Conservation (phyloP, 1,139 yeast species). For the Lodderomyces beijingensis region DNA sequence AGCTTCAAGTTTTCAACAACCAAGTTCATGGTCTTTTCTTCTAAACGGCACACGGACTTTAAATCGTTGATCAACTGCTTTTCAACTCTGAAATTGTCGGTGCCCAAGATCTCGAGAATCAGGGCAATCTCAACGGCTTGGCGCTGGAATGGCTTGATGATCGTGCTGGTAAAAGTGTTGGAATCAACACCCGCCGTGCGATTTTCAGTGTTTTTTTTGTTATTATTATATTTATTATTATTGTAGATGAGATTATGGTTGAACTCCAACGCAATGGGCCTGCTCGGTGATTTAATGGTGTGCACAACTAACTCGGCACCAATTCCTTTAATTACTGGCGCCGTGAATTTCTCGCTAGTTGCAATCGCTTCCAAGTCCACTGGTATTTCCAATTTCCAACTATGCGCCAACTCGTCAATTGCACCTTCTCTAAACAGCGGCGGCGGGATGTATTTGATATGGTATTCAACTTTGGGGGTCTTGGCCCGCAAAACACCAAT, state of each 20-base stretch:
- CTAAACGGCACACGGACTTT: slow-evolving; percentile 23
- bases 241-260: slow-evolving; percentile 37
- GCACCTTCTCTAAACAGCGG: slow-evolving; percentile 16
- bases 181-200: too few relatives aligned
- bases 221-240: slow-evolving; percentile 14
- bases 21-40: slow-evolving; percentile 27
- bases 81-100: slow-evolving; percentile 27
- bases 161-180: slow-evolving; percentile 24
- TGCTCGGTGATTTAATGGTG: slow-evolving; percentile 28
- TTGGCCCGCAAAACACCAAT: slow-evolving; percentile 19
- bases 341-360: slow-evolving; percentile 7
- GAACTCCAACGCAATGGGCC: slow-evolving; percentile 37
- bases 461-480: slow-evolving; percentile 26
- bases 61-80: slow-evolving; percentile 29
- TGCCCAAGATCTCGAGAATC: slow-evolving; percentile 20
- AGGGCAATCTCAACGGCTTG: slow-evolving; percentile 19
- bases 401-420: slow-evolving; percentile 11
- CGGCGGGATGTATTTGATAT: slow-evolving; percentile 33
- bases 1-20: slow-evolving; percentile 15
- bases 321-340: slow-evolving; percentile 29
- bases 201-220: slow-evolving; percentile 10
- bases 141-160: slow-evolving; percentile 20
- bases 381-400: slow-evolving; percentile 32
- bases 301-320: slow-evolving; percentile 30
- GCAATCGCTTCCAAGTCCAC: slow-evolving; percentile 16